phyloP scores from a whole-genome alignment of 768 basidiomycete species.

The Collybia sp. region DNA sequence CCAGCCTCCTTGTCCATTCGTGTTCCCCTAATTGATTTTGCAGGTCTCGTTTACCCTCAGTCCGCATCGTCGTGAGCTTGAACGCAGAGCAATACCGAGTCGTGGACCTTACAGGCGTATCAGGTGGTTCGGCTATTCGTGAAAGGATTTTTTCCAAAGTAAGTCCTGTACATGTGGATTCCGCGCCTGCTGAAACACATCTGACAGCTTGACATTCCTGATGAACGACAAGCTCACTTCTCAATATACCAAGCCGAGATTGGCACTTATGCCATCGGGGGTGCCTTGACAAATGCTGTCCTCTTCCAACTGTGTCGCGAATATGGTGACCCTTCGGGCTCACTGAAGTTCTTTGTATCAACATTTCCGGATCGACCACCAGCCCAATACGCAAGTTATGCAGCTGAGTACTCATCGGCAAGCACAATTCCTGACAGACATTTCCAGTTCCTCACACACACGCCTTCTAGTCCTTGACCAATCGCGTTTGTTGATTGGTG shows the following conservation, averaged over 20 bases:
- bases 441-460: too few relatives aligned
- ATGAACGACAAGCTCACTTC: slow-evolving; percentile 31
- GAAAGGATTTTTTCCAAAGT: slow-evolving; percentile 43
- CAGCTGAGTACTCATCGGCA: too few relatives aligned
- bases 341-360: slow-evolving; percentile 48
- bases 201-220: slow-evolving; percentile 37
- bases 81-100: slow-evolving; percentile 46
- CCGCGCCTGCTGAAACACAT: background rate
- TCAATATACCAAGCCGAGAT: slow-evolving; percentile 46
- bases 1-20: too few relatives aligned
- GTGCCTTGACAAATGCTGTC: slow-evolving; percentile 31
- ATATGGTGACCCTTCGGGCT: slow-evolving; percentile 41
- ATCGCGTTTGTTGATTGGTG: too few relatives aligned
- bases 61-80: slow-evolving; percentile 43
- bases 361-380: slow-evolving; percentile 39
- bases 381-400: slow-evolving; percentile 8
- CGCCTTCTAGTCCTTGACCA: too few relatives aligned
- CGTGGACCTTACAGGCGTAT: slow-evolving; percentile 43
- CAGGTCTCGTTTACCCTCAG: slow-evolving; percentile 24
- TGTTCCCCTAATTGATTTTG: slow-evolving; percentile 5
- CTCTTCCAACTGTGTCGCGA: slow-evolving; percentile 38
- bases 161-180: background rate
- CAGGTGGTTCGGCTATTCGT: slow-evolving; percentile 38
- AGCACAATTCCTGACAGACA: too few relatives aligned
- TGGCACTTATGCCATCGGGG: slow-evolving; percentile 36